phyloP scores from a whole-genome alignment of 1,284 basidiomycete genomes.

The Ceraceosorus bombacis region DNA sequence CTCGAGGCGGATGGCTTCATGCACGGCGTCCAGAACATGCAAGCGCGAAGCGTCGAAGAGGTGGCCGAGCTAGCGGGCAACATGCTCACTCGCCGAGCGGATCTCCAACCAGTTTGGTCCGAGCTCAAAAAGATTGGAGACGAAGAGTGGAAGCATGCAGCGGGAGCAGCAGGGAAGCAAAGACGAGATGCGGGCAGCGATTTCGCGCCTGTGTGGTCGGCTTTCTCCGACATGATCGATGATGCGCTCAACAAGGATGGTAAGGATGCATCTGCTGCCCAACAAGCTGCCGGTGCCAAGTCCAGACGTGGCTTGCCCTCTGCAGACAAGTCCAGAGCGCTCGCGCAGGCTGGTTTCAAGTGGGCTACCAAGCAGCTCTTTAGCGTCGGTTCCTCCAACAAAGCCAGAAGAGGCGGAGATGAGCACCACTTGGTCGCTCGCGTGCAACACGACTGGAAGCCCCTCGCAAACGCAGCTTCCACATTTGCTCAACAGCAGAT shows the following conservation, averaged over 20 bases:
- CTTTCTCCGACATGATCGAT: slow-evolving; percentile 32
- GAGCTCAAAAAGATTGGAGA: slow-evolving; percentile 31
- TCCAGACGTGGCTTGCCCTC: slow-evolving; percentile 14
- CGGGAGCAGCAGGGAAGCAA: too few relatives aligned
- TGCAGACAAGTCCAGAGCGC: slow-evolving; percentile 5
- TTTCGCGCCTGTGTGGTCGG: slow-evolving; percentile 29
- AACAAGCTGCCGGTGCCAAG: background rate
- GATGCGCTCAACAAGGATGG: slow-evolving; percentile 8
- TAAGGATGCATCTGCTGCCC: too few relatives aligned
- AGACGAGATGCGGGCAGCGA: slow-evolving; percentile 5
- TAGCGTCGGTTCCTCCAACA: background rate
- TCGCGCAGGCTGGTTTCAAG: slow-evolving; percentile 8
- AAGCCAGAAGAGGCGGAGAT: background rate
- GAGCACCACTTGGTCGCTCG: background rate
- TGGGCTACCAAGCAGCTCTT: slow-evolving; percentile 1
- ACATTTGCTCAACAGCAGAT: slow-evolving; percentile 20
- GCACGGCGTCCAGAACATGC: slow-evolving; percentile 14
- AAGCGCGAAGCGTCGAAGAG: slow-evolving; percentile 5
- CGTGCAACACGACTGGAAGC: slow-evolving; percentile 20
- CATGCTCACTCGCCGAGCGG: slow-evolving; percentile 20
- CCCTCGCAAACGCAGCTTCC: slow-evolving; percentile 22
- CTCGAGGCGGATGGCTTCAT: slow-evolving; percentile 26
- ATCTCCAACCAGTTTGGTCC: slow-evolving; percentile 29
- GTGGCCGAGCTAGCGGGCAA: background rate
- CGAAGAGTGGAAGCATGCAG: slow-evolving; percentile 5